Conservation (phyloP, 129 eudicot species). For the Lonicera japonica region DNA sequence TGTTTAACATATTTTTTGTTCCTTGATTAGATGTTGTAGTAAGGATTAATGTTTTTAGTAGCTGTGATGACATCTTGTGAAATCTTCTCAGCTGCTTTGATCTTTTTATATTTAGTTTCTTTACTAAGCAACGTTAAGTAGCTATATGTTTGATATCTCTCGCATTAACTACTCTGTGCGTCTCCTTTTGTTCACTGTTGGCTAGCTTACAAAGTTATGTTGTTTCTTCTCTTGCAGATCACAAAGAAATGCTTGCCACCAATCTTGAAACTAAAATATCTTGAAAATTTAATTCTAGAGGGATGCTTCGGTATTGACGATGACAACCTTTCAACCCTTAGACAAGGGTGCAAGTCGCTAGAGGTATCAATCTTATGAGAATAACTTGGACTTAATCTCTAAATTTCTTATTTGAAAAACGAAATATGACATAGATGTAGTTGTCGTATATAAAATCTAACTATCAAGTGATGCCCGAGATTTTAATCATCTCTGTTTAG, state of each 20-base stretch:
- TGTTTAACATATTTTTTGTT: too few species aligned
- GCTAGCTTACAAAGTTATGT: not conserved
- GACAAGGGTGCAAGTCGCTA: slow-evolving; percentile 68
- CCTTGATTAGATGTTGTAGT: too few species aligned
- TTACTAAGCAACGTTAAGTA: not conserved
- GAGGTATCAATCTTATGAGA: slow-evolving; percentile 40
- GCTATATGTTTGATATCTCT: not conserved
- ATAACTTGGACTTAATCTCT: not conserved
- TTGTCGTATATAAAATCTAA: too few species aligned
- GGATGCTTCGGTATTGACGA: slow-evolving; percentile 88
- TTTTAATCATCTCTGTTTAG: too few species aligned
- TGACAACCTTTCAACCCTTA: slow-evolving; percentile 59
- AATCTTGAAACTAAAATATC: slow-evolving; percentile 57
- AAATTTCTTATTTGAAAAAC: not conserved
- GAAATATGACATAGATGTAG: too few species aligned
- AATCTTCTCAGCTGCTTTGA: not conserved
- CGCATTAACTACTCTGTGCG: not conserved
- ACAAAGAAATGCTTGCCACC: slow-evolving; percentile 69
- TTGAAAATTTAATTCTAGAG: slow-evolving; percentile 74
- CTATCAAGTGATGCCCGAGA: too few species aligned
- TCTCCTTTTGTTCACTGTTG: not conserved
- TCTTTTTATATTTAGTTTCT: not conserved
- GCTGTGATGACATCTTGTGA: too few species aligned
- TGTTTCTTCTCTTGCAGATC: slow-evolving; percentile 43
- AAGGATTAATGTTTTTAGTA: too few species aligned